Evolutionary conservation across 257 asterid species (phyloP).

Genomic region (Osmanthus fragrans): DNA sequence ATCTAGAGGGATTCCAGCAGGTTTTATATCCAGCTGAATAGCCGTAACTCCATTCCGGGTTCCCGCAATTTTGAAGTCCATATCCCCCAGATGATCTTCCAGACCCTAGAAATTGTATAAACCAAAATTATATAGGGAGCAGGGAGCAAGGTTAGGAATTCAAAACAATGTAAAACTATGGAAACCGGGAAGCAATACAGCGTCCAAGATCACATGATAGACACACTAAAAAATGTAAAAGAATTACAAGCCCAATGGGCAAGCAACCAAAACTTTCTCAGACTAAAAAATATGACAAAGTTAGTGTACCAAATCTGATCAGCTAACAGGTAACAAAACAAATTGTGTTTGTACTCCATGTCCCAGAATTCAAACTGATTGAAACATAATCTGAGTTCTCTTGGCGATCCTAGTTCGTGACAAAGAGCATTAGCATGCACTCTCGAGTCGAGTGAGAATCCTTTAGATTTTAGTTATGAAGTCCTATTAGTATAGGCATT

Average conservation of each 20-base stretch:
- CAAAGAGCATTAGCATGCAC: neutral
- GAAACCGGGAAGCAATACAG: neutral
- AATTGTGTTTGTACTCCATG: neutral
- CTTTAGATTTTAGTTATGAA: neutral
- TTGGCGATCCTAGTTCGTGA: neutral
- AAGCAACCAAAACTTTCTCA: neutral
- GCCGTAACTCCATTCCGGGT: constrained; percentile 91
- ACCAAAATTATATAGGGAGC: too few relatives aligned
- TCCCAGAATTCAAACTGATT: neutral
- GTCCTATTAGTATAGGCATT: neutral
- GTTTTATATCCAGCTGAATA: constrained; percentile 95
- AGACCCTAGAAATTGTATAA: constrained; percentile 55
- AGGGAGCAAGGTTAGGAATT: too few relatives aligned
- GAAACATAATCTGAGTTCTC: neutral
- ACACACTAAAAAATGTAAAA: neutral
- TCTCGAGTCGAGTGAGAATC: neutral
- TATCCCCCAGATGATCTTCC: constrained; percentile 99
- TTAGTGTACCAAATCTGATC: neutral
- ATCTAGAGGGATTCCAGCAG: constrained; percentile 96
- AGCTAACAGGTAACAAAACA: neutral
- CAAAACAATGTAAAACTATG: too few relatives aligned
- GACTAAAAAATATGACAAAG: neutral
- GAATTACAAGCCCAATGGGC: neutral
- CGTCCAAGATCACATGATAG: constrained; percentile 2
- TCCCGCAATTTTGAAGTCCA: constrained; percentile 98